Base-by-base conservation (phyloP, 1,139 yeast species). In the Groenewaldozyma auringiensis region DNA sequence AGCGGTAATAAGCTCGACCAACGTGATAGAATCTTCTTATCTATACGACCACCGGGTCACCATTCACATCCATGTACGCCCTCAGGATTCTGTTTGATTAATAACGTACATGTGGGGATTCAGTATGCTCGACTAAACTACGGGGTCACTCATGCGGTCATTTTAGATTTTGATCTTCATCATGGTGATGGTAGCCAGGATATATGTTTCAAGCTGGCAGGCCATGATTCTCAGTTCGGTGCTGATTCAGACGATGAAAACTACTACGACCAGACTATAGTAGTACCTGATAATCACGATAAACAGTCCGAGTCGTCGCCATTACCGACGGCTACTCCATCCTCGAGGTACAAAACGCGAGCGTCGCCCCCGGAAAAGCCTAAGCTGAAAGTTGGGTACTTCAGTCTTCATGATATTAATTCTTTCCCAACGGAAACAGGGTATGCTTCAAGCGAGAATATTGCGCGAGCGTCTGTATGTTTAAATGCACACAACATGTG, bases 181-280 rank as follows among this genome's bases (percentile, higher is more conserved):
- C 95, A 86, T 59, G 95, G 95, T n/a, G 95, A 86, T 63, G 95
- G 95, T 3, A 77, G 86, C 3, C 95, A 86, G 58, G 95, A 85
- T 62, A 82, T 86, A 22, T 81, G 94, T 55, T 85, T 92, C 89
- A 82, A 81, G 55, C 70, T 84, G 53, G 84, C 86, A 0, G 85
- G 86, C 0, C 74, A 78, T 53, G 78, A 76, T 47, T 71, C 70
- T 53, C 78, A 77, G 14, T 52, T 42, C 40, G 54, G 44, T 3
- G 47, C 37, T 6, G 52, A 50, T 13, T 50, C 45, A 3, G 53
- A 50, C 2, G 48, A 46, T 14, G 45, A 27, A 2, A 37, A 40
- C 2, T 47, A 39, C 20, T 40, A 40, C n/a, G 44, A 40, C 14
- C 37, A 29, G 14, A 47, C 42, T 21, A 13, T 44, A 14, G 45